These are phyloP conservation scores for Astrothelium macrocarpum DNA, from an alignment of 495 filamentous ascomycete genomes.

Conservation along the genomic window DNA sequence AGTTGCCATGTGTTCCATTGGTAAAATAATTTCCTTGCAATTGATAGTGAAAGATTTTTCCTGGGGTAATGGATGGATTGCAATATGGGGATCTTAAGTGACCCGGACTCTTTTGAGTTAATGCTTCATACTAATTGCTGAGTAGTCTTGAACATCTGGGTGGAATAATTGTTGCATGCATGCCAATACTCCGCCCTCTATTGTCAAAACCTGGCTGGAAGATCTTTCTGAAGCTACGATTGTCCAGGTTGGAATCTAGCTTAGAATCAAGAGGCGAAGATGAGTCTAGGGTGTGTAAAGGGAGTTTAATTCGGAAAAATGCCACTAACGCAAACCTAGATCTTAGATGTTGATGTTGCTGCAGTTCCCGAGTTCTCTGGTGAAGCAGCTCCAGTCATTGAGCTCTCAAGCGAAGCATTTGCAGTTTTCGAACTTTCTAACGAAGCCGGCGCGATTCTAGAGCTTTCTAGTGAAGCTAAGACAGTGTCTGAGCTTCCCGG, in stretches of 20 bases:
- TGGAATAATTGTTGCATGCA: not conserved
- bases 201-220: not conserved
- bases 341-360: not conserved
- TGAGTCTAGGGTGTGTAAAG: not conserved
- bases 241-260: not conserved
- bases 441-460: not conserved
- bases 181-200: not conserved
- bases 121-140: not conserved
- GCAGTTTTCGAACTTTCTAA: not conserved
- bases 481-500: not conserved
- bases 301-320: not conserved
- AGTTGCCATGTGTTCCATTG: not conserved
- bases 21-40: slow-evolving; percentile 2
- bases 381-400: not conserved
- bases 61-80: not conserved
- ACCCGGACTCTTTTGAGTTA: not conserved
- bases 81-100: not conserved
- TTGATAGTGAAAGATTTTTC: not conserved
- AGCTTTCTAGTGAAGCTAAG: not conserved
- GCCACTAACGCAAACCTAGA: not conserved
- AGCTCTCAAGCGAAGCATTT: not conserved
- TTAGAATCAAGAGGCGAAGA: not conserved
- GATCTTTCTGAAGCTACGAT: not conserved
- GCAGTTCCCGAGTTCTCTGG: not conserved
- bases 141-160: not conserved